Evolutionary conservation across 768 basidiomycete species (phyloP).

Genomic region (Amanita muscaria): DNA sequence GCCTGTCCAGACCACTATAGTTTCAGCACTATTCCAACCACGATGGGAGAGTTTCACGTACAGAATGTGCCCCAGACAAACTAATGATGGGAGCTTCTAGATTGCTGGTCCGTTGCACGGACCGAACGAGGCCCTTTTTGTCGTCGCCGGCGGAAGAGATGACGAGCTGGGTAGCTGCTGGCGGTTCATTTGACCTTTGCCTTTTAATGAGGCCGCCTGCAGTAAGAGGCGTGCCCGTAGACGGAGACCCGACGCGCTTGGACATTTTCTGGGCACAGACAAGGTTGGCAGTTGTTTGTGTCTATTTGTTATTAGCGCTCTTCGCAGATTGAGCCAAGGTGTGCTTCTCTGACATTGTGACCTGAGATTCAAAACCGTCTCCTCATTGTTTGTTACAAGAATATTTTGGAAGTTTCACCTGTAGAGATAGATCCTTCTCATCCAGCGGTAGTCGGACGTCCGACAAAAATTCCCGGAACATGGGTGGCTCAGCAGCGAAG

Average conservation of each 20-base stretch:
- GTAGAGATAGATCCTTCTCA: too few relatives aligned
- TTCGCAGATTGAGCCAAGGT: too few relatives aligned
- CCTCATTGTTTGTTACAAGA: too few relatives aligned
- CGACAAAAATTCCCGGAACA: too few relatives aligned
- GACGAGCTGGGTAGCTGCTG: slow-evolving; percentile 49
- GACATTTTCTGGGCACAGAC: too few relatives aligned
- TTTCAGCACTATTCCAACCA: background rate
- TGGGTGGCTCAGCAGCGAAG: too few relatives aligned
- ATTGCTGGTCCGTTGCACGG: slow-evolving; percentile 85
- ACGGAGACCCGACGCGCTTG: slow-evolving; percentile 58
- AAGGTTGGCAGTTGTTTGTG: too few relatives aligned
- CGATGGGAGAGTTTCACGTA: slow-evolving; percentile 27
- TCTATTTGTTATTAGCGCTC: too few relatives aligned
- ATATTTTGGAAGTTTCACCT: too few relatives aligned
- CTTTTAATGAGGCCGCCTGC: slow-evolving; percentile 54
- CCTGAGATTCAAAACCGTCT: too few relatives aligned
- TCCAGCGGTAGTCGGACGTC: too few relatives aligned
- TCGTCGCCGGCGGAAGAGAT: slow-evolving; percentile 73
- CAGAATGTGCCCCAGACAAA: slow-evolving; percentile 78
- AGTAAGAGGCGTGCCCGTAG: slow-evolving; percentile 15
- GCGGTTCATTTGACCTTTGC: slow-evolving; percentile 41
- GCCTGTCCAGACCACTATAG: slow-evolving; percentile 33
- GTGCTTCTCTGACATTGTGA: too few relatives aligned
- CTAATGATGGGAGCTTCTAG: slow-evolving; percentile 93
- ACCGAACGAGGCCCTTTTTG: slow-evolving; percentile 72